Conservation (phyloP, 83 land plant species). For the Picea abies region DNA sequence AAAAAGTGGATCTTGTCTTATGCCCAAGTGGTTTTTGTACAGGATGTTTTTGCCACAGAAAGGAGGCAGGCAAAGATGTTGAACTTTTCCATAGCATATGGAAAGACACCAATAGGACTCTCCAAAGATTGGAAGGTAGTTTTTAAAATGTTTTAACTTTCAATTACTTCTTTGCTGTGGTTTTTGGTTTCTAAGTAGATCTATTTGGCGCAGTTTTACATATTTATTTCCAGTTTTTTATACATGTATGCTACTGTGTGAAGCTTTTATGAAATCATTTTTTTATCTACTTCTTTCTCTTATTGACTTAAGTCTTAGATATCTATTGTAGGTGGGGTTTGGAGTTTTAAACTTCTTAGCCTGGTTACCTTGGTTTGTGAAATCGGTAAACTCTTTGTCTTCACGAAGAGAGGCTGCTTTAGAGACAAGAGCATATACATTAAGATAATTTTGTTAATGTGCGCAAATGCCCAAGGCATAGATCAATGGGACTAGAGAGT, state of each 20-base stretch:
- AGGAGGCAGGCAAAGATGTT: constrained; percentile 99
- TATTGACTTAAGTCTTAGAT: too few species aligned
- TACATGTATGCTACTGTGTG: neutral
- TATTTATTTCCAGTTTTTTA: neutral
- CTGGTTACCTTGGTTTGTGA: too few species aligned
- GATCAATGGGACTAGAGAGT: too few species aligned
- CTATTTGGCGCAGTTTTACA: neutral
- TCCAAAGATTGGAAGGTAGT: constrained; percentile 96
- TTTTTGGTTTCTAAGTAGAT: constrained; percentile 1
- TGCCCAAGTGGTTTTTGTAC: constrained; percentile 4
- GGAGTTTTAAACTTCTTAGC: too few species aligned
- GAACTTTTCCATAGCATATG: constrained; percentile 98
- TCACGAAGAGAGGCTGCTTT: too few species aligned
- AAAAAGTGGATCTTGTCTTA: neutral
- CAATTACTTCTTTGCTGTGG: neutral
- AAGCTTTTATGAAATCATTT: too few species aligned
- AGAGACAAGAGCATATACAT: too few species aligned
- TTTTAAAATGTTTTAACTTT: neutral
- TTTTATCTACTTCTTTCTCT: too few species aligned
- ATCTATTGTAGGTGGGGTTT: too few species aligned
- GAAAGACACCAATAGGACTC: constrained; percentile 91
- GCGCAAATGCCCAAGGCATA: too few species aligned
- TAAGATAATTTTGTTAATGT: too few species aligned
- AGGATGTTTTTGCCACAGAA: constrained; percentile 97
- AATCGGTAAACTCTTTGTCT: too few species aligned